Evolutionary conservation across 192 early-diverging fungal species (phyloP), one percentile per base, ranked within the genome.

Genomic region (Neocallimastix lanati): DNA sequence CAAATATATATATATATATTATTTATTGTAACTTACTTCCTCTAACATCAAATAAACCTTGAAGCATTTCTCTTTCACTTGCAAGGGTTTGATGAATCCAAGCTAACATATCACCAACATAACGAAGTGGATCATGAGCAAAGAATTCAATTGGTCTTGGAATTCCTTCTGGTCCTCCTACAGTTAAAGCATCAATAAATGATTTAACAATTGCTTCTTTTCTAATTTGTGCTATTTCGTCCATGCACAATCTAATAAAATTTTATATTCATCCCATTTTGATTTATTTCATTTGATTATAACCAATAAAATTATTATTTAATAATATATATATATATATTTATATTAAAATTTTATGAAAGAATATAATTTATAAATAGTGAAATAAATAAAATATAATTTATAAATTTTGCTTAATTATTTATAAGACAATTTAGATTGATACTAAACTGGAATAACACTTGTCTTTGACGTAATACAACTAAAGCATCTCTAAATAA

Each of bases 61-160:
- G 94, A 28, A 97, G 85, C 82, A 97, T 88, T 84, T 99, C 97
- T 28, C 88, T 85, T 83, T 97, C 97, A 13, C 91, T 88, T 9
- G 95, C 94, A 27, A 88, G 89, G 0, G 94, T 92, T 85, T 97
- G 95, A 87, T 99, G 97, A 2, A 97, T 82, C 97, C 97, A 99
- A 0, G 96, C 97, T 27, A 97, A 83, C 93, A 99, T 97, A 80
- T 97, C 97, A 28, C 96, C 96, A 37, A 94, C 89, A 81, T 97
- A 99, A 35, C 96, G 88, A 79, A 93, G 84, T 2, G 96, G 92
- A 83, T 99, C 97, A 76, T 92, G 94, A 0, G 96, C 94, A 82
- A 97, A 94, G 12, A 96, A 80, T 82, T 99, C 97, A 80, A 99
- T 95, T 0, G 97, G 96, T 50, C 94, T 84, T 12, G 95, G 93